Conservation (phyloP, 768 basidiomycete species). For the Lentinula sp. region DNA sequence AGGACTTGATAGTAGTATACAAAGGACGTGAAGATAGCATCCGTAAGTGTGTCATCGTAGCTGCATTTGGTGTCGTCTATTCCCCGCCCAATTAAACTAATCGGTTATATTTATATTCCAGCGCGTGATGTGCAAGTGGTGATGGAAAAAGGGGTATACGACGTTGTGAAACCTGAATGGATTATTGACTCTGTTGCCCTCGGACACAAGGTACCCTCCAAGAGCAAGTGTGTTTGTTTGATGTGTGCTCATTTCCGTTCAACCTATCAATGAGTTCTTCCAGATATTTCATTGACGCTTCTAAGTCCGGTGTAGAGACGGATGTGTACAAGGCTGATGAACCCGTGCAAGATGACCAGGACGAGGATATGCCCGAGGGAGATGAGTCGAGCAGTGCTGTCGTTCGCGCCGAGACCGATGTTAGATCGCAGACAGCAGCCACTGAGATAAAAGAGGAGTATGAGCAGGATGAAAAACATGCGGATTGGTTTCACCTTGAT, state of each 20-base stretch:
- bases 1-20: conserved; percentile 53
- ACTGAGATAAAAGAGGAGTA: conserved; percentile 17
- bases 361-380: neutral
- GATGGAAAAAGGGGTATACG: conserved; percentile 62
- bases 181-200: conserved; percentile 68
- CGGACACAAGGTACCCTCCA: conserved; percentile 51
- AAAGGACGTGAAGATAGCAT: conserved; percentile 48
- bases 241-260: neutral
- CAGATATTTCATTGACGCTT: conserved; percentile 81
- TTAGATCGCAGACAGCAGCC: conserved; percentile 9
- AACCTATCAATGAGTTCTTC: neutral
- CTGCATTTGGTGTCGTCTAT: neutral
- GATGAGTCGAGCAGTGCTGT: neutral
- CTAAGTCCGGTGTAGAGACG: conserved; percentile 36
- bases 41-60: conserved; percentile 39
- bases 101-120: conserved; percentile 17
- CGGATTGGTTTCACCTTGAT: conserved; percentile 60
- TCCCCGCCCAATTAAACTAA: neutral
- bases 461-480: conserved; percentile 38
- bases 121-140: conserved; percentile 68
- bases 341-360: conserved; percentile 19
- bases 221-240: conserved; percentile 47
- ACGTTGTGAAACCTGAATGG: conserved; percentile 81
- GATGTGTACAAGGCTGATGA: conserved; percentile 46
- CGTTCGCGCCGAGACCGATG: neutral